Base-by-base conservation (phyloP, 106 monocot species). In the Dioscorea zingiberensis region DNA sequence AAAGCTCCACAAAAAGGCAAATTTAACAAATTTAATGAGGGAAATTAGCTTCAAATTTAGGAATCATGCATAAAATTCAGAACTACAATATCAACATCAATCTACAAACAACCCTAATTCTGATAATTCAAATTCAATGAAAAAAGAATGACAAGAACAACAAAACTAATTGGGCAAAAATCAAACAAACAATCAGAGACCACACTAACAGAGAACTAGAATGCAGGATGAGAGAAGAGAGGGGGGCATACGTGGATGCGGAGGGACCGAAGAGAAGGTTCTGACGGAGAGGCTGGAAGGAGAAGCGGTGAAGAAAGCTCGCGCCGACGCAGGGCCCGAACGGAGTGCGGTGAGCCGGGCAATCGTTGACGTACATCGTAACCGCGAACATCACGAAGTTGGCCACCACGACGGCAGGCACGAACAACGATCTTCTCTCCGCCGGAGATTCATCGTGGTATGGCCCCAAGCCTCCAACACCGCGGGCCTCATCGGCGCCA, bases 261-360 rank as follows among this genome's bases (percentile, higher is more conserved):
- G 94, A 87, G 11, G 94, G 90, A 2, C 94, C 94, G 47, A 90
- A 61, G 59, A 94, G 84, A 15, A 90, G 94, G 55, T 94, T 94
- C 73, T 94, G 72, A 10, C 66, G 76, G 30, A 90, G 81, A 9
- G 94, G 90, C 84, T 94, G 90, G 77, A 94, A 94, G n/a, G 90
- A 84, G 76, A 94, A 78, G 3, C 94, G 78, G 44, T 68, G 76
- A 26, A 94, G 73, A 53, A 80, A 79, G 1, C 9, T 13, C 4
- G 77, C 79, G 18, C 7, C 15, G 44, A 90, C 77, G 65, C 94
- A 94, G 19, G 69, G 47, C 14, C 84, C 84, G 21, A 49, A 58
- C 17, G 59, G 65, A 60, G 71, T 69, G 63, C 48, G 55, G 57
- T 82, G 78, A 3, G 44, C 44, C 25, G 90, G 90, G 70, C 94